Base-by-base conservation (phyloP, 2,329 filamentous ascomycete genomes). In the Dothidotthia symphoricarpi region DNA sequence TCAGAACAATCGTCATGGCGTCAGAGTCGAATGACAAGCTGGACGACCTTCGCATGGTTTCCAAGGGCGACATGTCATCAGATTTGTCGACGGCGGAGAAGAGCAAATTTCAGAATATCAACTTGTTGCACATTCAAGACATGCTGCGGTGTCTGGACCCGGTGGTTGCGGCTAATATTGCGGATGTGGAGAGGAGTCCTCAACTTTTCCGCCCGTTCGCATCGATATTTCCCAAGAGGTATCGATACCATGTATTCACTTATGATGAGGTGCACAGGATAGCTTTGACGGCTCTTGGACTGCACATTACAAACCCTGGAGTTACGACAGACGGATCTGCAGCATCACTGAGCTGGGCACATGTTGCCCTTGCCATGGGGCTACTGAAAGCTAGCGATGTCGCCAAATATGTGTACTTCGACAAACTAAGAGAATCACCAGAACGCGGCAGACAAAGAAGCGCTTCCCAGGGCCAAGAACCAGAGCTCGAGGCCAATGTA, bases 241-340 rank as follows among this genome's bases (percentile, higher is more conserved):
- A 67, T 66, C 25, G 69, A 68, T 19, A 60, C 35, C 72, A 70
- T 16, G 75, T 82, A 14, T 77, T 82, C 69, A 71, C 75, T 1
- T 80, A 80, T 51, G 73, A 79, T 40, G 74, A 78, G 41, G 75
- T 84, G 10, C 81, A 85, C 53, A 74, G 81, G 47, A 65, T 84
- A 36, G 75, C 76, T 12, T 73, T 67, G 36, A 75, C 57, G 52
- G 76, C 72, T 16, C 72, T 77, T 28, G 78, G 80, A 5, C 36
- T 68, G 15, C 57, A 59, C 16, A 27, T 57, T 14, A 49, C 55
- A 8, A 51, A 54, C 31, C 45, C 47, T 12, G 37, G 33, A 11
- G 43, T 30, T 31, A 14, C 46, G 24, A 19, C 30, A 11, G 43
- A 40, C 3, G 31, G 16, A 7, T 24, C 41, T 10, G 26, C 39